Evolutionary conservation across 352 stramenopile species (phyloP), one percentile per base, ranked within the genome.

Genomic region (Phytophthora sp.): DNA sequence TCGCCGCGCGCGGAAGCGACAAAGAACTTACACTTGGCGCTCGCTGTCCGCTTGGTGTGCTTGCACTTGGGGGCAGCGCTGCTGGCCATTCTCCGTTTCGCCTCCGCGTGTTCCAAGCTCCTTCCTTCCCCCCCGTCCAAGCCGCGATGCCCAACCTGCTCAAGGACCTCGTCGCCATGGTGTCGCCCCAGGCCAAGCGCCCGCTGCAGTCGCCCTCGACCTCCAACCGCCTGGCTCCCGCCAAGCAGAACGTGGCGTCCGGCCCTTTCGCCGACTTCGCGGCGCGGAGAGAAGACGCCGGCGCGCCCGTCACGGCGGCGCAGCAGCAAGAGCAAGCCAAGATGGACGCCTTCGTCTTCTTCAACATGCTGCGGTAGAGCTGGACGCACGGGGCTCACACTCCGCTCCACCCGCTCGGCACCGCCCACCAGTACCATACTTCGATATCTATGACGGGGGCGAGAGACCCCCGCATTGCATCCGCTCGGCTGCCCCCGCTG

Each of bases 341-440:
- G 46, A 71, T 83, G 37, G 76, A 85, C 58, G 54, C 68, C 30
- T 82, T 77, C 64, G 67, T 82, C 37, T 78, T 79, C 48, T 68
- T 74, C 20, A 68, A 70, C 34, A 68, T 82, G 70, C 45, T 85
- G 66, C 70, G 74, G 61, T 84, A 78, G 54, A 21, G 32, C 28
- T 43, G 6, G n/a, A 6, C 23, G 32, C n/a, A 21, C 15, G 15
- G 24, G 11, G 11, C 28, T 11, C 28, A 15, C 35, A 5, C 35
- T 17, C n/a, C 35, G 11, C 30, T 34, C 20, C 23, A 32, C 31
- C n/a, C 4, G 13, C 12, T 9, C 32, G 38, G 12, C 18, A n/a
- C 27, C 21, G 6, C 34, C 13, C n/a, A 26, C 39, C 41, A 54
- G 63, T 72, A 72, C 50, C 45, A 69, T 69, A 69, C 42, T 53